Base-by-base conservation (phyloP, 192 early-diverging fungal genomes). In the Coemansia sp. region DNA sequence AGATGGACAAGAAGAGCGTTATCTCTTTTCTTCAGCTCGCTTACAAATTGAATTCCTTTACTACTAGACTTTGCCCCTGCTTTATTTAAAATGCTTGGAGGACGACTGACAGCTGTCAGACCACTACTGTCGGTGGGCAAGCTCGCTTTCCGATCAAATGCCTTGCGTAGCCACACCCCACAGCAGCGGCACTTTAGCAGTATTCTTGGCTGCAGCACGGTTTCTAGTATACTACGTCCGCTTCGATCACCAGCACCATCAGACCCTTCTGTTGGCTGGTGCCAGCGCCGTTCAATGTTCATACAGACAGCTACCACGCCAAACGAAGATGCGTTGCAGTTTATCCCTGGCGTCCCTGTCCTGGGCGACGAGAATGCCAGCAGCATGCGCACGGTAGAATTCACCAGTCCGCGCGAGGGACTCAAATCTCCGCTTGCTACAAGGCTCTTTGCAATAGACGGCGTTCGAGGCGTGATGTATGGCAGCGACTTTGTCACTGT, bases 401-500 rank as follows among this genome's bases (percentile, higher is more conserved):
- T 94, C 68, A 68, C 92, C 13, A 85, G 86, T 23, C 79, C 87
- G 2, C 90, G 91, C 55, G 87, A 87, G 31, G 84, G 87, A 3
- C 79, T 89, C 57, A 75, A 79, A 23, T 98, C 96, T 3, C 96
- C 97, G 17, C 83, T 99, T 7, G 97, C 95, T 33, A 88, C 87
- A 15, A 72, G 85, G 20, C 83, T 99, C n/a, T 96, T 99, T 74
- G 82, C 87, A 44, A 93, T 99, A 65, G 94, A 97, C 52, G 97
- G 97, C 27, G 90, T 99, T 23, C 68, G 81, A 14, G 88, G 89
- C 13, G 90, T 99, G 3, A 89, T 99, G 60, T 95, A 91, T 57
- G 93, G 94, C 28, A 81, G 88, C 7, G 96, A 99, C 68, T 98
- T 97, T 82, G 88, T 99, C 67, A 95, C 95, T 3, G 87, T 99